Percentiles rank a stretch among this genome's conserved stretches.
phyloP scores from a whole-genome alignment of 768 basidiomycete genomes.

The Podaxis carcinomalis region DNA sequence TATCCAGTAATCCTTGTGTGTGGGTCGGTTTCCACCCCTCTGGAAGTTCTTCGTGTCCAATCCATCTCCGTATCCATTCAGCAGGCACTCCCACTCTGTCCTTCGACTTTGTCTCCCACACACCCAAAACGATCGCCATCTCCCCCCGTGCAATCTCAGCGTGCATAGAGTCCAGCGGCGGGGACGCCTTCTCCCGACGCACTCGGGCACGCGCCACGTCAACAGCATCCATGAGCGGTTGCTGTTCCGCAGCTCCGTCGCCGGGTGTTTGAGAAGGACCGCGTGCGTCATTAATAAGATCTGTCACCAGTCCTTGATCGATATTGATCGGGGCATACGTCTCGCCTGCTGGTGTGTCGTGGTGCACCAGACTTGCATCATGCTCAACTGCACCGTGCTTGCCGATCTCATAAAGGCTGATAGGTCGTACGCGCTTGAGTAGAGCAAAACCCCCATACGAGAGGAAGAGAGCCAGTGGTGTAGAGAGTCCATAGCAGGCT shows the following conservation, averaged over 20 bases:
- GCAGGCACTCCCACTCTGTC: conserved; percentile 38
- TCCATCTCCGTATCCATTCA: conserved; percentile 46
- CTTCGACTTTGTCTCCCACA: conserved; percentile 41
- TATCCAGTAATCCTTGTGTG: conserved; percentile 30
- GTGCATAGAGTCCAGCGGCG: conserved; percentile 39
- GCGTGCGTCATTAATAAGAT: conserved; percentile 29
- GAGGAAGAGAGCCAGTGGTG: conserved; percentile 43
- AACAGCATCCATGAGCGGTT: conserved; percentile 27
- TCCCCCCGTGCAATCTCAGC: conserved; percentile 65
- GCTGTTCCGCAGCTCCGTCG: too few relatives aligned
- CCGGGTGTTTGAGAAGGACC: too few relatives aligned
- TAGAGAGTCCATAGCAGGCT: conserved; percentile 49
- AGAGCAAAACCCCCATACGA: conserved; percentile 41
- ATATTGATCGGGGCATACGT: conserved; percentile 42
- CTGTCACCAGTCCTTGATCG: conserved; percentile 31
- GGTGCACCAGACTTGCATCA: conserved; percentile 57
- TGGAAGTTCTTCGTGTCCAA: conserved; percentile 48
- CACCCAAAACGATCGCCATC: conserved; percentile 59
- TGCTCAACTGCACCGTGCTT: conserved; percentile 53
- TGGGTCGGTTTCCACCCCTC: conserved; percentile 37
- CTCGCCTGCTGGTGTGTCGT: conserved; percentile 32
- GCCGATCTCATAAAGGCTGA: conserved; percentile 36
- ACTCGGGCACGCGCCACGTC: conserved; percentile 49
- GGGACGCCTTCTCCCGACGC: conserved; percentile 43
- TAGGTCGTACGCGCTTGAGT: conserved; percentile 34